Conservation (phyloP, 129 eudicot species). For the Calendula officinalis region DNA sequence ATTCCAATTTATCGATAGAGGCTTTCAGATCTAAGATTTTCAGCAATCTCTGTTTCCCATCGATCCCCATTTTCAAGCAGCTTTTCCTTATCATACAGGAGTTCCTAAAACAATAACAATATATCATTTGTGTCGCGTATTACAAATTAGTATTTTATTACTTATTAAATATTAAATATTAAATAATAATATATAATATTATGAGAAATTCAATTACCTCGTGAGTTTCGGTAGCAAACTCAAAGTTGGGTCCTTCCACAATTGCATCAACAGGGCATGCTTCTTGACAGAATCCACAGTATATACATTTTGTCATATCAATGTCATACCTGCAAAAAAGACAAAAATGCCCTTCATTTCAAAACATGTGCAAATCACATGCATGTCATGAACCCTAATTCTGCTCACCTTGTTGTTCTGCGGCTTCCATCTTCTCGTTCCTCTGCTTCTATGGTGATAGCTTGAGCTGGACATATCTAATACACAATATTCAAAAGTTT, state of each 20-base stretch:
- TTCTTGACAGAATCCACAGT: constrained; percentile 99
- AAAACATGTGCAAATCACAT: neutral
- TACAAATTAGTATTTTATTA: constrained; percentile 37
- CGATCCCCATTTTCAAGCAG: constrained; percentile 96
- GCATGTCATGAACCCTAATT: neutral
- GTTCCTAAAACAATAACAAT: constrained; percentile 51
- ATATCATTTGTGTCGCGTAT: constrained; percentile 66
- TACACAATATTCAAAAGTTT: constrained; percentile 6
- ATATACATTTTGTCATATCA: constrained; percentile 95
- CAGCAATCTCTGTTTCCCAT: constrained; percentile 99
- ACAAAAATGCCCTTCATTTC: constrained; percentile 15
- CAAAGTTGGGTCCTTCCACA: constrained; percentile 98
- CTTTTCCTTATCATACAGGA: constrained; percentile 96
- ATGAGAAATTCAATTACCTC: constrained; percentile 51
- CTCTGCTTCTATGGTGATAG: constrained; percentile 98
- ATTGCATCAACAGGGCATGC: constrained; percentile 99
- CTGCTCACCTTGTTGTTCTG: constrained; percentile 78
- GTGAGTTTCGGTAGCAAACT: constrained; percentile 89
- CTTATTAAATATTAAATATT: too few species aligned
- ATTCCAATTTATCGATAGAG: constrained; percentile 62
- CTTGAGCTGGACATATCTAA: constrained; percentile 98
- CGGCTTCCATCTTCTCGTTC: constrained; percentile 99
- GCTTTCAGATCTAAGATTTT: constrained; percentile 93
- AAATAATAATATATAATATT: neutral
- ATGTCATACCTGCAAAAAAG: constrained; percentile 64